Percentiles rank a stretch among this genome's conserved stretches.
These are phyloP conservation scores for Peronosclerospora sorghi DNA, from an alignment of 352 stramenopile species.

Conservation along the genomic window DNA sequence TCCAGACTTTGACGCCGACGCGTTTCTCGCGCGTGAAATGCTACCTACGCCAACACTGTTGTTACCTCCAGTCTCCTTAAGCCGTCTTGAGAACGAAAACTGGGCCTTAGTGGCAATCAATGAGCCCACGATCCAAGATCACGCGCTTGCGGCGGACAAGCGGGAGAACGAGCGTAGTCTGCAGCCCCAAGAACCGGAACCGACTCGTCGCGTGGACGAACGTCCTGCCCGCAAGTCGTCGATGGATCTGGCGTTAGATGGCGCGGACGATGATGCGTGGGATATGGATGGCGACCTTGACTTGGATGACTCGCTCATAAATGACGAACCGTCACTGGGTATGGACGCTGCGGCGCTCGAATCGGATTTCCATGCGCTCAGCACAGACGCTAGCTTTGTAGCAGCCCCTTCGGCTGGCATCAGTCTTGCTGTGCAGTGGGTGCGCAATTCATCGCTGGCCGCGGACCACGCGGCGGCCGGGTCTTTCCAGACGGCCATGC, in stretches of 20 bases:
- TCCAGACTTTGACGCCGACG: slow-evolving; percentile 51
- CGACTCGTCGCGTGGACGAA: slow-evolving; percentile 27
- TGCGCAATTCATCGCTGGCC: slow-evolving; percentile 93
- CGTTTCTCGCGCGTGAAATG: slow-evolving; percentile 59
- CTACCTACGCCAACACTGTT: slow-evolving; percentile 73
- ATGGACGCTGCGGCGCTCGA: slow-evolving; percentile 43
- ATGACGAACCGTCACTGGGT: slow-evolving; percentile 29
- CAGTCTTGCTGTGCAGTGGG: slow-evolving; percentile 87
- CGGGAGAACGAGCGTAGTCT: slow-evolving; percentile 61
- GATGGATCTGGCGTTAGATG: slow-evolving; percentile 66
- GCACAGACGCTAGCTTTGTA: slow-evolving; percentile 66
- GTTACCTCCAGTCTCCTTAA: slow-evolving; percentile 90
- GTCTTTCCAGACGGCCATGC: slow-evolving; percentile 93
- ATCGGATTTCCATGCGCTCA: slow-evolving; percentile 33
- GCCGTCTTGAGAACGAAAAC: slow-evolving; percentile 88
- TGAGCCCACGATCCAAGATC: slow-evolving; percentile 77
- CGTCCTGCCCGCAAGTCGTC: slow-evolving; percentile 44
- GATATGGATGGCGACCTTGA: slow-evolving; percentile 82
- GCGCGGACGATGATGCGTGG: slow-evolving; percentile 51
- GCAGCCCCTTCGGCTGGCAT: slow-evolving; percentile 84
- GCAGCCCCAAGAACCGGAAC: slow-evolving; percentile 37
- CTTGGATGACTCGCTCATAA: slow-evolving; percentile 63
- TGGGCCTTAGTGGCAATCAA: slow-evolving; percentile 97
- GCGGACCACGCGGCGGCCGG: slow-evolving; percentile 96
- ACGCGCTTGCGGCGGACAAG: slow-evolving; percentile 71